Conservation (phyloP, 768 basidiomycete species). For the Kwoniella sp. region DNA sequence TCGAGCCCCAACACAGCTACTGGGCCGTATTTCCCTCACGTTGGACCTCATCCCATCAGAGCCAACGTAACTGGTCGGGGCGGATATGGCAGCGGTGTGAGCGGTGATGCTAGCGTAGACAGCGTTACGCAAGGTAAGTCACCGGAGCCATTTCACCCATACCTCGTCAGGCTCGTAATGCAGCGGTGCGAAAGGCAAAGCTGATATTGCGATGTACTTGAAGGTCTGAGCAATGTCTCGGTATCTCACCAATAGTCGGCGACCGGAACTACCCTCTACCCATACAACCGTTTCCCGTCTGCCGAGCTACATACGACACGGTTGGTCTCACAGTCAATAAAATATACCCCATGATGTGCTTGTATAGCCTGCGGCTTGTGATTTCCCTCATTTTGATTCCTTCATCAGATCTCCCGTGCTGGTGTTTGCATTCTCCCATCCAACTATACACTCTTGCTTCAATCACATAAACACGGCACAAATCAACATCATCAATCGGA, state of each 20-base stretch:
- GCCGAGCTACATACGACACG: too few species aligned
- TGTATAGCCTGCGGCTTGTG: background rate
- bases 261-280: too few species aligned
- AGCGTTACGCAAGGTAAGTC: slow-evolving; percentile 38
- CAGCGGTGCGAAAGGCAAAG: too few species aligned
- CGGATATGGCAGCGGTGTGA: slow-evolving; percentile 12
- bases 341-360: background rate
- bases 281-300: background rate
- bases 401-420: background rate
- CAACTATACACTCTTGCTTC: background rate
- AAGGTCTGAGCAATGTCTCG: slow-evolving; percentile 30
- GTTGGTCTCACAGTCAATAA: too few species aligned
- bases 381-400: slow-evolving; percentile 41
- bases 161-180: too few species aligned
- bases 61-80: slow-evolving; percentile 24
- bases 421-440: background rate
- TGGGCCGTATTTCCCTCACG: slow-evolving; percentile 39
- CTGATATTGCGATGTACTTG: background rate
- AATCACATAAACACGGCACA: too few species aligned
- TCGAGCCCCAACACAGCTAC: slow-evolving; percentile 45
- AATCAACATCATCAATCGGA: background rate
- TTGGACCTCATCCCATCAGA: slow-evolving; percentile 22
- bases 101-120: slow-evolving; percentile 24
- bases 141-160: background rate
- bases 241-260: slow-evolving; percentile 26